phyloP scores from a whole-genome alignment of 176 grass and related monocot species.

The Cenchrus purpureus region DNA sequence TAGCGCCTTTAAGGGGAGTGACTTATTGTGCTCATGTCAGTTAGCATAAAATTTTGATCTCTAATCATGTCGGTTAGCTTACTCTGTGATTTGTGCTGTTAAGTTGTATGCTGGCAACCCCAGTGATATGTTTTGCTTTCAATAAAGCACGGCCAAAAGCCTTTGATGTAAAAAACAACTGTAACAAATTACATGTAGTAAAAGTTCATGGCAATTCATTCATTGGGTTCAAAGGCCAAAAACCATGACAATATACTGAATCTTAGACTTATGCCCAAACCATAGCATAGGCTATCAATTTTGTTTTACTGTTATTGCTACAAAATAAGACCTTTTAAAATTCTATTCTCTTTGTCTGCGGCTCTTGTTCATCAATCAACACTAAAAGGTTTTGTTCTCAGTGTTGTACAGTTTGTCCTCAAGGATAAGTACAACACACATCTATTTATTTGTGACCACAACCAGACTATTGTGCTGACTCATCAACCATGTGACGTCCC shows the following conservation, averaged over 20 bases:
- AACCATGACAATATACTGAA: neutral
- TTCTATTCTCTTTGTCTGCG: neutral
- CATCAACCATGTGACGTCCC: constrained; percentile 41
- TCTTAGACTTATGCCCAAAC: neutral
- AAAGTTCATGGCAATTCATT: neutral
- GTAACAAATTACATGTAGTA: neutral
- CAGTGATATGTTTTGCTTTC: neutral
- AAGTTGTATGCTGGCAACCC: neutral
- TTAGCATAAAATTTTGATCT: neutral
- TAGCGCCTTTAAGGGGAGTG: neutral
- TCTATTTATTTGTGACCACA: constrained; percentile 17
- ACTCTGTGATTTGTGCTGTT: neutral
- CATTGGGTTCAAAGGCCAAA: neutral
- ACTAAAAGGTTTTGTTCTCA: neutral
- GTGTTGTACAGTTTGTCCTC: neutral
- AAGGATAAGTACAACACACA: constrained; percentile 14
- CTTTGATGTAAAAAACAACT: neutral
- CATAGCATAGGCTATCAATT: neutral
- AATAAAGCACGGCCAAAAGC: neutral
- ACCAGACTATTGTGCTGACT: constrained; percentile 41
- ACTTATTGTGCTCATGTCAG: neutral
- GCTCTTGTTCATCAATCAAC: neutral
- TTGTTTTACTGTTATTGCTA: constrained; percentile 1
- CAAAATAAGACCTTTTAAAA: neutral
- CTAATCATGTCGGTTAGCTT: neutral